phyloP scores from a whole-genome alignment of 345 rosid genomes.

The Gossypium rotundifolium region DNA sequence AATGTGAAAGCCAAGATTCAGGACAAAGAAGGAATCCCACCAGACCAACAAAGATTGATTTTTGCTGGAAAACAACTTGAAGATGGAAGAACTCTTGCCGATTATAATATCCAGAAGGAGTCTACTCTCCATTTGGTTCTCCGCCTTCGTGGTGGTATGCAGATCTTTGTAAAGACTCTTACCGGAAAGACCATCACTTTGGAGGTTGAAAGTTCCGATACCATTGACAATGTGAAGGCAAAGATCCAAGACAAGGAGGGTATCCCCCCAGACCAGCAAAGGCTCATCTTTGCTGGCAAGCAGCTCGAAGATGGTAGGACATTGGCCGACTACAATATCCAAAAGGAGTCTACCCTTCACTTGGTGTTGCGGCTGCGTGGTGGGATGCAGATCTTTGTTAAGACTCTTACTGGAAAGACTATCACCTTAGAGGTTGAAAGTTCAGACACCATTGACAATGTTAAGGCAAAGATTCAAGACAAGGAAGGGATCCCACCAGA shows the following conservation, averaged over 20 bases:
- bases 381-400: background rate
- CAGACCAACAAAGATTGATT: background rate
- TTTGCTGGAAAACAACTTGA: background rate
- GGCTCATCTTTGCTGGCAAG: no score
- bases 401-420: background rate
- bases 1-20: no score
- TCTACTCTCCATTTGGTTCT: no score
- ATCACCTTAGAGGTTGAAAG: conserved; percentile 1
- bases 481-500: conserved; percentile 9
- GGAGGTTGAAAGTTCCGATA: background rate
- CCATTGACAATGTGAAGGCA: no score
- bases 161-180: background rate
- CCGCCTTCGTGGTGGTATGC: background rate
- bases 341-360: background rate
- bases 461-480: conserved; percentile 4
- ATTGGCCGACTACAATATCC: background rate
- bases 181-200: background rate
- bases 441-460: conserved; percentile 4
- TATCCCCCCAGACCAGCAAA: no score
- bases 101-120: no score
- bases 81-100: background rate
- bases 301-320: no score
- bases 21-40: no score
- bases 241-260: no score
- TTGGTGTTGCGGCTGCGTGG: background rate